A percentile compares a stretch with the other conserved stretches of the same genome.
These are phyloP conservation scores for Dactylellina drechsleri DNA, from an alignment of 2,329 filamentous ascomycete genomes.

Conservation along the genomic window DNA sequence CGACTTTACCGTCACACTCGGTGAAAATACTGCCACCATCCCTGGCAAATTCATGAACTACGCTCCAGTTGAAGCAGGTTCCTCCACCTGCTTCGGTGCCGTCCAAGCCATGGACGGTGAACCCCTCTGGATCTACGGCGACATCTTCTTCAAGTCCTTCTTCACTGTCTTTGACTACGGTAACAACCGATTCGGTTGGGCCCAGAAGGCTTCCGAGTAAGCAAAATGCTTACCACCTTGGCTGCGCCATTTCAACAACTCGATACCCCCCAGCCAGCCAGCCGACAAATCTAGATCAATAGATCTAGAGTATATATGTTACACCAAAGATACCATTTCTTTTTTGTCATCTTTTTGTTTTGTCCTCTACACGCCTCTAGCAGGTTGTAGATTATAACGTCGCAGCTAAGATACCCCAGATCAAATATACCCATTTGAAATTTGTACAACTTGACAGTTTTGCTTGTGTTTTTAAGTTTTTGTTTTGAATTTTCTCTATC, in stretches of 20 bases:
- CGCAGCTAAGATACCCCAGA: constrained; percentile 44
- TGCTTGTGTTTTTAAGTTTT: not conserved
- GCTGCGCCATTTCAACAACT: not conserved
- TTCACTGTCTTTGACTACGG: constrained; percentile 76
- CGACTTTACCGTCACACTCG: constrained; percentile 68
- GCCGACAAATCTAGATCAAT: too few relatives aligned
- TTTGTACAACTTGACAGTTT: not conserved
- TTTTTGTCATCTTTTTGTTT: constrained; percentile 18
- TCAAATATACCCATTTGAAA: constrained; percentile 18
- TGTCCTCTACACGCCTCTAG: constrained; percentile 32
- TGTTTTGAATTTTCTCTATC: not conserved
- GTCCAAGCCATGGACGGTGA: constrained; percentile 68
- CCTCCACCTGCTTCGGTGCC: constrained; percentile 74
- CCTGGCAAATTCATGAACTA: constrained; percentile 70
- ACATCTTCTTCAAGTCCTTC: constrained; percentile 80
- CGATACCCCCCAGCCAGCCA: not conserved
- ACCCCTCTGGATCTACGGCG: constrained; percentile 75
- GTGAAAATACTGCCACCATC: constrained; percentile 66
- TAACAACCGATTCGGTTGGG: constrained; percentile 66
- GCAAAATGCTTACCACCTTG: not conserved
- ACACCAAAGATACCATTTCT: constrained; percentile 27
- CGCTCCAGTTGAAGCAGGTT: constrained; percentile 65
- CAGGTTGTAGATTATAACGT: constrained; percentile 25
- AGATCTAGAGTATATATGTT: not conserved
- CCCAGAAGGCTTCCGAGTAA: constrained; percentile 61